Evolutionary conservation across 2,329 filamentous ascomycete species (phyloP).

Genomic region (Exophiala sp.): DNA sequence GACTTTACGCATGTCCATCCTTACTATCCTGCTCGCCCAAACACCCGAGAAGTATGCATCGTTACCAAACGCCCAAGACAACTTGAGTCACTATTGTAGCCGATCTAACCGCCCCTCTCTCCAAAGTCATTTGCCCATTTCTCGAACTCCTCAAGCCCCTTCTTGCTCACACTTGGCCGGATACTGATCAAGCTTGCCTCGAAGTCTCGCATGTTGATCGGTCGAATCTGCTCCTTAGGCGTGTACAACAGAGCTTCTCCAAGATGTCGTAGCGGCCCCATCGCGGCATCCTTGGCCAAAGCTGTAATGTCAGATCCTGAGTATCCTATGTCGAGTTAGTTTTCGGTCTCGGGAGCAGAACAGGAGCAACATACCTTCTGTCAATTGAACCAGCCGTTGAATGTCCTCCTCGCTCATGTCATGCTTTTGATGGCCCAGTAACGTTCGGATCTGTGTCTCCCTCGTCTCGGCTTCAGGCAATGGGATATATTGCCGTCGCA

Average conservation of each 20-base stretch:
- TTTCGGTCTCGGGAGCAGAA: constrained; percentile 4
- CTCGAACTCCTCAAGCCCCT: constrained; percentile 84
- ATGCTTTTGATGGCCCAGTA: constrained; percentile 86
- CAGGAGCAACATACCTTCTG: constrained; percentile 64
- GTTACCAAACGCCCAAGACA: background rate
- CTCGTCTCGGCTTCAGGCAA: constrained; percentile 82
- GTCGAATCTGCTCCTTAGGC: constrained; percentile 88
- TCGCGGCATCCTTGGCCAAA: constrained; percentile 93
- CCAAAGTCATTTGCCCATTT: constrained; percentile 93
- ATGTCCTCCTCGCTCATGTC: constrained; percentile 70
- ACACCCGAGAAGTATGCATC: background rate
- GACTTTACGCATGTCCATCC: too few species aligned
- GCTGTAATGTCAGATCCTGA: constrained; percentile 96
- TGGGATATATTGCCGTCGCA: constrained; percentile 92
- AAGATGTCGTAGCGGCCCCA: constrained; percentile 87
- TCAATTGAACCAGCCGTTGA: constrained; percentile 68
- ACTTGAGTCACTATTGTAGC: background rate
- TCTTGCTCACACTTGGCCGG: constrained; percentile 80
- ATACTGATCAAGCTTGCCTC: constrained; percentile 79
- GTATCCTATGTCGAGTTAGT: constrained; percentile 64
- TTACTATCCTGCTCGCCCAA: too few species aligned
- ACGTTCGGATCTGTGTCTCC: constrained; percentile 69
- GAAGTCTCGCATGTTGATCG: constrained; percentile 81
- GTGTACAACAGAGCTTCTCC: constrained; percentile 87
- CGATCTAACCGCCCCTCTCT: constrained; percentile 70